phyloP scores from a whole-genome alignment of 805 yeast species.

The Kazachstania psychrophila region DNA sequence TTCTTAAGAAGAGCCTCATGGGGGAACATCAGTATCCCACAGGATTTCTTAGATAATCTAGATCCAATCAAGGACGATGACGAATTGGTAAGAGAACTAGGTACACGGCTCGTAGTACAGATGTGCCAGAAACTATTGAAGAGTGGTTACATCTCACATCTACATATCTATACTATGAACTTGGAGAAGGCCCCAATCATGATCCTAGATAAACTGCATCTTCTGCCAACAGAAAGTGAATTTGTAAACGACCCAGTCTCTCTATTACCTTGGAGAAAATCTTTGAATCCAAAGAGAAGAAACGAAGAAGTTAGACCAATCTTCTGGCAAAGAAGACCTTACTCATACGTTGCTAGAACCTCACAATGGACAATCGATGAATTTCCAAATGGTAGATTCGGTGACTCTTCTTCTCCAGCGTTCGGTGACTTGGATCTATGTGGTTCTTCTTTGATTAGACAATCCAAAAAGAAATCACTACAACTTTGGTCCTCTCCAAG shows the following conservation, averaged over 20 bases:
- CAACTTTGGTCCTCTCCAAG: constrained; percentile 86
- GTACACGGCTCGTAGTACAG: constrained; percentile 70
- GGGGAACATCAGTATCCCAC: constrained; percentile 81
- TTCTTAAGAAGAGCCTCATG: constrained; percentile 90
- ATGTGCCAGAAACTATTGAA: constrained; percentile 70
- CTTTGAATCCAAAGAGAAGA: constrained; percentile 69
- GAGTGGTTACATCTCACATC: constrained; percentile 68
- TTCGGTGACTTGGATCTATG: constrained; percentile 82
- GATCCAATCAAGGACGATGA: constrained; percentile 88
- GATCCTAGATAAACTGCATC: constrained; percentile 67
- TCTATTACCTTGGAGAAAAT: constrained; percentile 79
- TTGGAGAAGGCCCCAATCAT: constrained; percentile 83
- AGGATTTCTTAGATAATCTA: constrained; percentile 54
- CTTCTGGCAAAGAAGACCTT: constrained; percentile 91
- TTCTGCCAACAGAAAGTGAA: constrained; percentile 36
- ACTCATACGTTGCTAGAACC: constrained; percentile 80
- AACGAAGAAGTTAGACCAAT: constrained; percentile 86
- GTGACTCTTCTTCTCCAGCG: constrained; percentile 96
- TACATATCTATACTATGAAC: constrained; percentile 97
- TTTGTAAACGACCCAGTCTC: constrained; percentile 25
- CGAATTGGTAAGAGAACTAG: constrained; percentile 72
- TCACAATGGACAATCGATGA: constrained; percentile 81
- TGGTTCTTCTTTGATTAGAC: constrained; percentile 73
- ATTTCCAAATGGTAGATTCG: constrained; percentile 98
- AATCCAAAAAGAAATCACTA: constrained; percentile 66